These are phyloP conservation scores for Pestalotiopsis sp. DNA, from an alignment of 2,329 filamentous ascomycete genomes.

Conservation along the genomic window DNA sequence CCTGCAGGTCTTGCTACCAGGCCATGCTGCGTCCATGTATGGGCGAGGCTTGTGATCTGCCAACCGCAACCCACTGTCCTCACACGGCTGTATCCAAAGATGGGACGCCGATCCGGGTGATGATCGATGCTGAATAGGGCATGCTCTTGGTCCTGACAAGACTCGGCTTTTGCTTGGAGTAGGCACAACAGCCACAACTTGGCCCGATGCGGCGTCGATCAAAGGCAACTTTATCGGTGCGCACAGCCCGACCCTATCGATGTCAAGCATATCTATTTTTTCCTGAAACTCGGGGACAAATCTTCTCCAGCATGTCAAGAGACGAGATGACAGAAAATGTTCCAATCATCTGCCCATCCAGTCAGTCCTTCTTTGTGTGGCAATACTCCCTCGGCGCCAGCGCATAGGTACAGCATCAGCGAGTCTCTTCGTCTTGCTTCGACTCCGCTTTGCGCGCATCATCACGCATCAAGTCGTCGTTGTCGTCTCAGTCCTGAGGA, in stretches of 20 bases:
- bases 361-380: no score
- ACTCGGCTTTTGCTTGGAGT: background rate
- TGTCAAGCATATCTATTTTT: background rate
- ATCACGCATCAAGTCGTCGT: background rate
- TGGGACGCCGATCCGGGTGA: background rate
- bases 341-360: no score
- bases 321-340: background rate
- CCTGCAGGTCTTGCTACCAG: background rate
- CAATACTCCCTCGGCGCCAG: background rate
- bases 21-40: background rate
- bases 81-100: background rate
- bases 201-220: background rate
- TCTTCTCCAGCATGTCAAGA: background rate
- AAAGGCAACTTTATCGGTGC: background rate
- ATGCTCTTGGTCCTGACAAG: background rate
- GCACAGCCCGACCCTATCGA: background rate
- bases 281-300: background rate
- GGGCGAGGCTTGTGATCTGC: background rate
- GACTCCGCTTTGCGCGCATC: background rate
- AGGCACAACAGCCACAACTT: background rate
- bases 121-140: conserved; percentile 3
- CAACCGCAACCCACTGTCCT: background rate
- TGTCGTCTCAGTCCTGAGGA: background rate
- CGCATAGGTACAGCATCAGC: background rate
- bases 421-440: background rate